phyloP scores from a whole-genome alignment of 2,329 filamentous ascomycete species.

The Harringtonia lauricola region DNA sequence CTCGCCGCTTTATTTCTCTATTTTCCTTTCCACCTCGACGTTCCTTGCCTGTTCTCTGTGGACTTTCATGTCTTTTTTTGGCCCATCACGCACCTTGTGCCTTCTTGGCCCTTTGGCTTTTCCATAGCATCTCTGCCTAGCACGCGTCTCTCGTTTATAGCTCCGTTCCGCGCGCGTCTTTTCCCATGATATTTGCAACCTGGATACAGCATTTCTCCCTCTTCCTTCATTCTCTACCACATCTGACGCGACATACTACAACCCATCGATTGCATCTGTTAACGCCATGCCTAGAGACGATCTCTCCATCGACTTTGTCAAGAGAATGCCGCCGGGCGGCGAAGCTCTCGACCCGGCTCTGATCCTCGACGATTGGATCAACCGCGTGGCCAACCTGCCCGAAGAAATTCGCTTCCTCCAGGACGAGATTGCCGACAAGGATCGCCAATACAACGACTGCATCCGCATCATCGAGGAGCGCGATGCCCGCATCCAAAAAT shows the following conservation, averaged over 20 bases:
- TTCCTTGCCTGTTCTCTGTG: background rate
- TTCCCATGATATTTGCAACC: background rate
- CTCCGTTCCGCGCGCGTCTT: no score
- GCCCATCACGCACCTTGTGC: no score
- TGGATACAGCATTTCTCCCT: background rate
- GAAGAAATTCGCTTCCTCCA: slow-evolving; percentile 76
- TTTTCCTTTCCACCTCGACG: no score
- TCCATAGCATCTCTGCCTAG: background rate
- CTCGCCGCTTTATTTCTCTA: background rate
- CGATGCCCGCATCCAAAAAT: slow-evolving; percentile 68
- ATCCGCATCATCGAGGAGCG: slow-evolving; percentile 58
- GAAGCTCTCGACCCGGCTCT: slow-evolving; percentile 54
- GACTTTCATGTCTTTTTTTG: no score
- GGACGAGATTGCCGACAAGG: slow-evolving; percentile 74
- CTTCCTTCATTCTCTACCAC: background rate
- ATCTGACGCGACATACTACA: background rate
- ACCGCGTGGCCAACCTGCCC: slow-evolving; percentile 65
- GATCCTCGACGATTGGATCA: slow-evolving; percentile 70
- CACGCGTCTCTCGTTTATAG: background rate
- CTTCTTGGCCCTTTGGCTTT: background rate
- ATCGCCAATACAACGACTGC: slow-evolving; percentile 59
- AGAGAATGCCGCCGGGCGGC: slow-evolving; percentile 49
- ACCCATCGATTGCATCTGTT: background rate
- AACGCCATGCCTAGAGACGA: slow-evolving; percentile 59
- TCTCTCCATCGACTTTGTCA: slow-evolving; percentile 58